Conservation (phyloP, 441 rosid genomes). For the Erodium chrysanthum region DNA sequence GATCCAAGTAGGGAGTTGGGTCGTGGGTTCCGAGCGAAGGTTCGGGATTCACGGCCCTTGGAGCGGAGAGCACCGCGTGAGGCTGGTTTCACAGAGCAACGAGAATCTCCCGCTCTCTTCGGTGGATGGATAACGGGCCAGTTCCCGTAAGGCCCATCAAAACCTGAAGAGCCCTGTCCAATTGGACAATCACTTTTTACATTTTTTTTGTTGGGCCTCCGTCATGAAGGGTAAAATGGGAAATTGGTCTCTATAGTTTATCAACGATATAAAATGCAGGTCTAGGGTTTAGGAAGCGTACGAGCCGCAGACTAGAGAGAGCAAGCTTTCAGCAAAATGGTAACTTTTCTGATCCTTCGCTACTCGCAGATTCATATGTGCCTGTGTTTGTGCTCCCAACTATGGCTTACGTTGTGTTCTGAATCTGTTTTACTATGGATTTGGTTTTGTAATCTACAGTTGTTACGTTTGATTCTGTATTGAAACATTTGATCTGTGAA, state of each 20-base stretch:
- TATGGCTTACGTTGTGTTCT: no score
- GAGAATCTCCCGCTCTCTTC: slow-evolving; percentile 28
- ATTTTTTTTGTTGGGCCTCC: no score
- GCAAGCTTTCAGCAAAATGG: not conserved
- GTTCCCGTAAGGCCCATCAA: not conserved
- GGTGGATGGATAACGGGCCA: slow-evolving; percentile 14
- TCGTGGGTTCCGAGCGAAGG: slow-evolving; percentile 12
- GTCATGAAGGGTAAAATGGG: not conserved
- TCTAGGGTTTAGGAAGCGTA: not conserved
- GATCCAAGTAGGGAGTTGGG: slow-evolving; percentile 28
- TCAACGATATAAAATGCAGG: not conserved
- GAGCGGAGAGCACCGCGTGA: slow-evolving; percentile 22
- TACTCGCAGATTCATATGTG: not conserved
- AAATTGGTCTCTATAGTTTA: not conserved
- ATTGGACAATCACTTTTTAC: no score
- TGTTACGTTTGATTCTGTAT: no score
- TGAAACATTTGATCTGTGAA: no score
- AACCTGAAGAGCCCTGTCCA: not conserved
- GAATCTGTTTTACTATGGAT: no score
- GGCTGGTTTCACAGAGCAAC: slow-evolving; percentile 45
- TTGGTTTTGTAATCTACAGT: no score
- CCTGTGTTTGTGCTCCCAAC: no score
- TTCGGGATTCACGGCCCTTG: not conserved
- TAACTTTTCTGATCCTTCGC: not conserved
- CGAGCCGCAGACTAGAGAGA: not conserved